These are phyloP conservation scores for Beauveria asiatica DNA, from an alignment of 2,329 filamentous ascomycete genomes.

Conservation along the genomic window DNA sequence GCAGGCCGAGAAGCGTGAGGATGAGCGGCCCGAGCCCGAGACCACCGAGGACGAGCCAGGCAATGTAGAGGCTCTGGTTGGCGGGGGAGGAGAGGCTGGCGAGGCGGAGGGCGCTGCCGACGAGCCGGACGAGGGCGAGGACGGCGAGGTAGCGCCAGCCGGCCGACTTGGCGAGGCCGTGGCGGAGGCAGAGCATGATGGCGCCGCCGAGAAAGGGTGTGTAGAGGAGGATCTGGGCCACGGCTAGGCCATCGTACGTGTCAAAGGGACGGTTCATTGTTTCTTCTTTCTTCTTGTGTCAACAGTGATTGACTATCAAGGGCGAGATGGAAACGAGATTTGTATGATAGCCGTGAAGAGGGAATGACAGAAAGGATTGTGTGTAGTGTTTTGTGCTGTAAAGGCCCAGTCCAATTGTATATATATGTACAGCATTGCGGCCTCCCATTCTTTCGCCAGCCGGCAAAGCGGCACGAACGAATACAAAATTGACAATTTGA, in stretches of 20 bases:
- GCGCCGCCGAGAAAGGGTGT: constrained; percentile 20
- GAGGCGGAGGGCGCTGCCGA: constrained; percentile 39
- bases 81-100: constrained; percentile 41
- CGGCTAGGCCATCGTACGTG: constrained; percentile 24
- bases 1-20: constrained; percentile 29
- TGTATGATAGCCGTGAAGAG: neutral
- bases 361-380: neutral
- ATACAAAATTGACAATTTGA: neutral
- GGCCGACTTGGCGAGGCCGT: constrained; percentile 48
- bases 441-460: neutral
- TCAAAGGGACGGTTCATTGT: constrained; percentile 15
- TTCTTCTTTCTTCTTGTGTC: neutral
- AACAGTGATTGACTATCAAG: too few species aligned
- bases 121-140: constrained; percentile 48
- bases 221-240: constrained; percentile 25
- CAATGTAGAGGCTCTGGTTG: constrained; percentile 27
- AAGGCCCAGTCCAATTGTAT: neutral
- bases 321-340: too few species aligned
- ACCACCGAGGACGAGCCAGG: constrained; percentile 24
- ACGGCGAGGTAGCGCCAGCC: constrained; percentile 55
- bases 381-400: neutral
- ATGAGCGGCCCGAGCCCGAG: constrained; percentile 37
- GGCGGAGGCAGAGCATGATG: constrained; percentile 35
- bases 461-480: neutral
- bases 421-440: neutral